Conservation (phyloP, 805 yeast genomes). For the Debaryomyces maramus region DNA sequence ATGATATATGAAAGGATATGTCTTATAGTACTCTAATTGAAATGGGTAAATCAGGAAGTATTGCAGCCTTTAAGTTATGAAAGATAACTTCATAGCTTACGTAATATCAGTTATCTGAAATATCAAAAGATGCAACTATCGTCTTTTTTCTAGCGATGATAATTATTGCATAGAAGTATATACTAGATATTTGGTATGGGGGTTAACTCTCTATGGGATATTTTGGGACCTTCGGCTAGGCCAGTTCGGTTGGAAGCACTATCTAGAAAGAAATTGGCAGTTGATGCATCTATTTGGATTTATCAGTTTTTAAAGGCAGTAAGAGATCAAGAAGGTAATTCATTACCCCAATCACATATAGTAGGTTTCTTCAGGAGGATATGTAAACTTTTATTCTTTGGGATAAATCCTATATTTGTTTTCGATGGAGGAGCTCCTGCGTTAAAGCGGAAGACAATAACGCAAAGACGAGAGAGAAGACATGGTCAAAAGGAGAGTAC, state of each 20-base stretch:
- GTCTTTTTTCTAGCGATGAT: not conserved
- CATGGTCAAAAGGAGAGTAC: slow-evolving; percentile 73
- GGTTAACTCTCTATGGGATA: slow-evolving; percentile 92
- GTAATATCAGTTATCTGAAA: too few relatives aligned
- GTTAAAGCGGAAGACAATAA: slow-evolving; percentile 76
- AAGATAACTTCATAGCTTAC: too few relatives aligned
- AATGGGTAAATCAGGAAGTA: too few relatives aligned
- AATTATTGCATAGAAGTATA: not conserved
- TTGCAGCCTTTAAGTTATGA: too few relatives aligned
- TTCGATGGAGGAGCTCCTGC: slow-evolving; percentile 95
- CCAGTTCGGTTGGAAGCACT: slow-evolving; percentile 89
- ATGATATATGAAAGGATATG: too few relatives aligned
- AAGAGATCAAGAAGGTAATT: slow-evolving; percentile 79
- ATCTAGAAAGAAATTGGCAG: slow-evolving; percentile 77
- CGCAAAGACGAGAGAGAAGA: slow-evolving; percentile 67
- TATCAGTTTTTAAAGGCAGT: slow-evolving; percentile 96
- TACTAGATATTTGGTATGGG: slow-evolving; percentile 63
- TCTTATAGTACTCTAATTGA: too few relatives aligned
- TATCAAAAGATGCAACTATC: not conserved
- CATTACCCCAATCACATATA: slow-evolving; percentile 76
- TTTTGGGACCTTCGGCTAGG: slow-evolving; percentile 82
- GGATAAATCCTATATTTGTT: slow-evolving; percentile 85
- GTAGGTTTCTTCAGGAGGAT: slow-evolving; percentile 95
- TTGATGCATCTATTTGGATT: slow-evolving; percentile 98
- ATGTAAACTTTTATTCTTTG: slow-evolving; percentile 84